Evolutionary conservation across 2,329 filamentous ascomycete species (phyloP), one percentile per base, ranked within the genome.

Genomic region (Arthrobotrys conoides): DNA sequence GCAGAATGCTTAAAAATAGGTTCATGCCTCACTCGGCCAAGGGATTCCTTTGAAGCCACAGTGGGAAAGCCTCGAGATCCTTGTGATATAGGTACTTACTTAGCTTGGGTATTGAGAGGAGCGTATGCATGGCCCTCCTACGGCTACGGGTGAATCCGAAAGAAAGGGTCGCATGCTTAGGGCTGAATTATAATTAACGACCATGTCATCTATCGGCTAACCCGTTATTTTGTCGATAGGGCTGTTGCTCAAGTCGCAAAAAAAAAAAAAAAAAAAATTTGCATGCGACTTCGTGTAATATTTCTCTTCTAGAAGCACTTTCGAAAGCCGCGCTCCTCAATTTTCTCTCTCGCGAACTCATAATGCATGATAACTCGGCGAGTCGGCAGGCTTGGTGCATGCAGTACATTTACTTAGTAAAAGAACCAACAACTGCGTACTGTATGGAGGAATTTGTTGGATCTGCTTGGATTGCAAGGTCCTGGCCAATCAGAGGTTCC

Each of bases 361-460:
- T 9, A 5, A 33, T 70, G 38, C 66, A 59, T n/a, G 33, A 30
- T 61, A 61, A 61, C 57, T 72, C 68, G 55, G 38, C 68, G 68
- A 65, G n/a, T n/a, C n/a, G n/a, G n/a, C 36, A 49, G 70, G 63
- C 61, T 51, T 73, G 70, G 61, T 73, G 61, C 70, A 73, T 73
- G 61, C 70, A 67, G n/a, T n/a, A n/a, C n/a, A n/a, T n/a, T n/a
- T n/a, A n/a, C n/a, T n/a, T n/a, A n/a, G n/a, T n/a, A n/a, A n/a
- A n/a, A n/a, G n/a, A n/a, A n/a, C n/a, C n/a, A n/a, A n/a, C n/a
- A n/a, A n/a, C n/a, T n/a, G n/a, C n/a, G n/a, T n/a, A n/a, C 18
- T 22, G 33, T 36, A 59, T 53, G 24, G 46, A 46, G 48, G 57
- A 64, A 41, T 49, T n/a, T 72, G 59, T 72, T 72, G 59, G 69